Evolutionary conservation across 2,329 filamentous ascomycete genomes (phyloP), one percentile per base, ranked within the genome.

Genomic region (Aspergillaceae sp.): DNA sequence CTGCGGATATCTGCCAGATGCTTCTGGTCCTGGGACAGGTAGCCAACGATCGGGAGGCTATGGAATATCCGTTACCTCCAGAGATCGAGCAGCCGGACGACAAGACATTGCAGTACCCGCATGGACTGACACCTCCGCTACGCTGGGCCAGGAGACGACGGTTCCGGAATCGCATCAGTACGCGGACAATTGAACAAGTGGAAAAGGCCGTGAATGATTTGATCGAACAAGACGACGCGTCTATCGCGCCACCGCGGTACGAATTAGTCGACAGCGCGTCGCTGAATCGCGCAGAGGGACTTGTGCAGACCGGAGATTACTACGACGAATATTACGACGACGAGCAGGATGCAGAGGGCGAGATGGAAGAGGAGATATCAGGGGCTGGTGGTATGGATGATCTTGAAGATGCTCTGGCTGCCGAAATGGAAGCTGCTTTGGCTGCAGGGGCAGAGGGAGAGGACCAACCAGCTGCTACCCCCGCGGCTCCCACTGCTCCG

Each of bases 1-100:
- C 86, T 6, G 85, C 86, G 30, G 89, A 95, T 60, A 80, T 94
- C 32, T 88, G 84, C 55, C 88, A 94, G 70, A 94, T 95, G 86
- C 76, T 94, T 33, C 71, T 94, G 5, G 86, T 91, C 1, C 79
- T 89, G 48, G 83, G 84, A 6, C 73, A 68, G 30, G 83, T 91
- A 11, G 70, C 74, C 41, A 82, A 67, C 45, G 83, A 87, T 52
- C 69, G 75, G n/a, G 82, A 86, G 60, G 84, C 83, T 1, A 72
- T 76, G 57, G 74, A 72, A n/a, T 75, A 72, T 44, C 77, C 83
- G n/a, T 71, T 94, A 9, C 89, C 89, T 1, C 66, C 74, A 44
- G 84, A 88, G 57, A 76, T 94, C 43, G 78, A 87, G 56, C 45
- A 50, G 5, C 46, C 56, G 32, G 64, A 72, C 67, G 63, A 82